These are phyloP conservation scores for Tuctoria greenei DNA, from an alignment of 176 grass and related monocot genomes.

Conservation along the genomic window DNA sequence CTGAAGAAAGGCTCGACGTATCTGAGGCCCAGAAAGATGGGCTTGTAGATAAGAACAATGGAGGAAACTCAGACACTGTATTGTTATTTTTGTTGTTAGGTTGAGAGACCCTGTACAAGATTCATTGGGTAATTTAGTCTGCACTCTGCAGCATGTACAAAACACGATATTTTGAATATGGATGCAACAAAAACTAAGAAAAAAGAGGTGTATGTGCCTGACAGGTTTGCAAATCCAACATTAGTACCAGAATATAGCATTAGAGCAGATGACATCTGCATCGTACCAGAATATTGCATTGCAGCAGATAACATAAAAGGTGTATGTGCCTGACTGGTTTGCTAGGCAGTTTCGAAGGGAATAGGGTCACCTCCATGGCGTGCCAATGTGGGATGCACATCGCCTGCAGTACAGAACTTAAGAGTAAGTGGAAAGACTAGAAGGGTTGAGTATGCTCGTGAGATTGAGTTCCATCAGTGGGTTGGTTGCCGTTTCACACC, in stretches of 20 bases:
- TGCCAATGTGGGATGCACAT: slow-evolving; percentile 65
- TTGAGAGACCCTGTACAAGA: slow-evolving; percentile 23
- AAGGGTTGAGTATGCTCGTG: slow-evolving; percentile 63
- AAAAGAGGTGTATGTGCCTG: too few relatives aligned
- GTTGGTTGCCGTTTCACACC: slow-evolving; percentile 51
- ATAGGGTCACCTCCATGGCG: slow-evolving; percentile 43
- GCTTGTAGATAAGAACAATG: slow-evolving; percentile 44
- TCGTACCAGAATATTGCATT: slow-evolving; percentile 59
- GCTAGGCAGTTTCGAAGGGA: slow-evolving; percentile 62
- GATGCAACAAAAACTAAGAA: background rate
- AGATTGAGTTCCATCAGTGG: slow-evolving; percentile 63
- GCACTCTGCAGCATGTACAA: slow-evolving; percentile 13
- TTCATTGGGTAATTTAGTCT: slow-evolving; percentile 19
- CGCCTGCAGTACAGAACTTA: too few relatives aligned
- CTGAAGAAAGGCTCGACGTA: slow-evolving; percentile 57
- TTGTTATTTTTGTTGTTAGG: slow-evolving; percentile 29
- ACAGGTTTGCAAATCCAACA: background rate
- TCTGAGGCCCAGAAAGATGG: slow-evolving; percentile 56
- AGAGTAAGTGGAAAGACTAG: slow-evolving; percentile 56
- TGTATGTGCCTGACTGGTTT: slow-evolving; percentile 60
- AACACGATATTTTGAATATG: background rate
- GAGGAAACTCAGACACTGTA: slow-evolving; percentile 10
- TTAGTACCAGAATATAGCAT: slow-evolving; percentile 59
- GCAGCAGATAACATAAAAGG: slow-evolving; percentile 63
- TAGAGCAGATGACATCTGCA: slow-evolving; percentile 59